Conservation (phyloP, 495 filamentous ascomycete species). For the Penicillium angulare region DNA sequence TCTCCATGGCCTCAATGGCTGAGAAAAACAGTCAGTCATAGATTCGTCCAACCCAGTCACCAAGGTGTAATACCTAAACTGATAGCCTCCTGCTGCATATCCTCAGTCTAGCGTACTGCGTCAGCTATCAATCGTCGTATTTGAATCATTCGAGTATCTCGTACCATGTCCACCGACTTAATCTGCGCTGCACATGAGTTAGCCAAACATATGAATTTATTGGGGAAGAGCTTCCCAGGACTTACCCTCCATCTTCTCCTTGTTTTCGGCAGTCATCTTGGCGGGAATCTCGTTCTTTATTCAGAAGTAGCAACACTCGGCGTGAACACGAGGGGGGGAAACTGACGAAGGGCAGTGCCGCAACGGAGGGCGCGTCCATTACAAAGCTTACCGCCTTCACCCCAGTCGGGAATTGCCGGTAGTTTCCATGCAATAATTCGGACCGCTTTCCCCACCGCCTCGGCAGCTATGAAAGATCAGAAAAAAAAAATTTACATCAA, state of each 20-base stretch:
- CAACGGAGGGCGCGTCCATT: neutral
- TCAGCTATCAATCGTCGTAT: slow-evolving; percentile 13
- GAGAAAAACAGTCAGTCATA: slow-evolving; percentile 20
- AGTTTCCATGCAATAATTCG: slow-evolving; percentile 6
- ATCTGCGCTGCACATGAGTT: slow-evolving; percentile 69
- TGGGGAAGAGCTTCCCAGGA: neutral
- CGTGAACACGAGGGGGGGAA: neutral
- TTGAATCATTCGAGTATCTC: slow-evolving; percentile 7
- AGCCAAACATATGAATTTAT: neutral
- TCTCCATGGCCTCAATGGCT: slow-evolving; percentile 93
- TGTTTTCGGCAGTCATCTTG: slow-evolving; percentile 57
- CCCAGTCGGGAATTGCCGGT: slow-evolving; percentile 11
- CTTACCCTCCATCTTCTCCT: slow-evolving; percentile 71
- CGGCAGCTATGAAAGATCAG: slow-evolving; percentile 29
- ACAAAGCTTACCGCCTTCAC: slow-evolving; percentile 7
- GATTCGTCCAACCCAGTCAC: neutral
- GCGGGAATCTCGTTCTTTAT: neutral
- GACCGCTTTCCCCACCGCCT: slow-evolving; percentile 33
- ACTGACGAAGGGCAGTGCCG: neutral
- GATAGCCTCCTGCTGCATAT: slow-evolving; percentile 93
- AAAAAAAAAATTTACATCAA: slow-evolving; percentile 31
- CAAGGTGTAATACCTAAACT: slow-evolving; percentile 72
- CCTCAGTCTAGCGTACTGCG: slow-evolving; percentile 66
- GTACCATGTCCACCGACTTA: slow-evolving; percentile 98
- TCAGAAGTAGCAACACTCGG: neutral